Percentiles rank a stretch among this genome's conserved stretches.
These are phyloP conservation scores for Aspergillus nomiae DNA, from an alignment of 2,329 filamentous ascomycete genomes.

Conservation along the genomic window DNA sequence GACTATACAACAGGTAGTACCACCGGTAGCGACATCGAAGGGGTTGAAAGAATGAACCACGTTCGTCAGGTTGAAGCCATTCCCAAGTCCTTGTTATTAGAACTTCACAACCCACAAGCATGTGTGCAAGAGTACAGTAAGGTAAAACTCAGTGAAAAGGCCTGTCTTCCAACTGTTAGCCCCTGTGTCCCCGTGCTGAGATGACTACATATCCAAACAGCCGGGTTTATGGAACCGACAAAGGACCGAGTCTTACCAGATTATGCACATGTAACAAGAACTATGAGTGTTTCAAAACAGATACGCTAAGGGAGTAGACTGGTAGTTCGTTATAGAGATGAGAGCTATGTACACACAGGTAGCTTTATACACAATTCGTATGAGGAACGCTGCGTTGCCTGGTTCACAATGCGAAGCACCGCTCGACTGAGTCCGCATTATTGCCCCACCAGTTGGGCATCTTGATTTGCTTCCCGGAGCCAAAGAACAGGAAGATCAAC, in stretches of 20 bases:
- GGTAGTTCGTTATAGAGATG: background rate
- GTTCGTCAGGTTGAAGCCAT: background rate
- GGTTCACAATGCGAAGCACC: slow-evolving; percentile 56
- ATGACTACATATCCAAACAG: background rate
- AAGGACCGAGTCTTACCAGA: background rate
- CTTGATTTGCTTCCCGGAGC: slow-evolving; percentile 56
- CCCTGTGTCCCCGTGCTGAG: too few species aligned
- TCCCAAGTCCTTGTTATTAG: background rate
- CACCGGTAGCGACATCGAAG: background rate
- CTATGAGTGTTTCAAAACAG: background rate
- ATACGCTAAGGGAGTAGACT: background rate
- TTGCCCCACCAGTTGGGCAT: slow-evolving; percentile 70
- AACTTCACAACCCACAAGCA: background rate
- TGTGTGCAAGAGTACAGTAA: background rate
- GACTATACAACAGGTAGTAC: background rate
- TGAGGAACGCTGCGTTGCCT: background rate
- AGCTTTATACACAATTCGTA: background rate
- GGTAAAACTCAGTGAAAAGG: too few species aligned
- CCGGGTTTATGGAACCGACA: background rate
- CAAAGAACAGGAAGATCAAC: slow-evolving; percentile 63
- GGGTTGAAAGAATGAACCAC: background rate
- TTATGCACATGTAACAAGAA: background rate
- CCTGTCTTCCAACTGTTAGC: too few species aligned
- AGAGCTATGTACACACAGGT: background rate
- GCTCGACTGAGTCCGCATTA: slow-evolving; percentile 55